A percentile compares a stretch with the other conserved stretches of the same genome.
Evolutionary conservation across 345 rosid species (phyloP).

Genomic region (Eucalyptus erythrocorys): DNA sequence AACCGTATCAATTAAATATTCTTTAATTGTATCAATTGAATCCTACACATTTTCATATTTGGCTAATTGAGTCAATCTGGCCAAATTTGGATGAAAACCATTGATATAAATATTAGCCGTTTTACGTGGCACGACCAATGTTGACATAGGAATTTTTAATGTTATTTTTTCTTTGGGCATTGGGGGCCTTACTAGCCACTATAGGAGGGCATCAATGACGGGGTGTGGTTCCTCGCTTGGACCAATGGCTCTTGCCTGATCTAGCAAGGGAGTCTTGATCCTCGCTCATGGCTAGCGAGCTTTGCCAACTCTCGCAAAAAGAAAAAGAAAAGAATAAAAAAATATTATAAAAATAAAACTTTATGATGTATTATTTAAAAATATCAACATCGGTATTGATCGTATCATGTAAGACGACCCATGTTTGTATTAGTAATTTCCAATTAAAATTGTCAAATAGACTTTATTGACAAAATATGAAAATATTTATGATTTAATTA

Average conservation of each 20-base stretch:
- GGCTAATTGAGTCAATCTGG: fast-evolving
- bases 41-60: fast-evolving
- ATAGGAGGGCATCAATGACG: no score
- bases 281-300: fast-evolving
- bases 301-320: fast-evolving
- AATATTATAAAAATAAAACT: no score
- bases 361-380: no score
- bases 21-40: fast-evolving
- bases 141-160: no score
- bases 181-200: no score
- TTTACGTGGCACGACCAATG: fast-evolving
- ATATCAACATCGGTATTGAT: fast-evolving
- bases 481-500: no score
- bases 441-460: no score
- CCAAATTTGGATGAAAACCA: fast-evolving
- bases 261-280: background rate
- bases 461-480: no score
- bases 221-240: background rate
- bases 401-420: fast-evolving
- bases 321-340: fast-evolving
- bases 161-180: background rate
- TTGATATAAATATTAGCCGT: fast-evolving
- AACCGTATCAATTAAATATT: fast-evolving
- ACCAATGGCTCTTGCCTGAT: background rate
- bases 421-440: fast-evolving